A percentile compares a stretch with the other conserved stretches of the same genome.
These are phyloP conservation scores for Aspergillus udagawae DNA, from an alignment of 2,329 filamentous ascomycete species.

Conservation along the genomic window DNA sequence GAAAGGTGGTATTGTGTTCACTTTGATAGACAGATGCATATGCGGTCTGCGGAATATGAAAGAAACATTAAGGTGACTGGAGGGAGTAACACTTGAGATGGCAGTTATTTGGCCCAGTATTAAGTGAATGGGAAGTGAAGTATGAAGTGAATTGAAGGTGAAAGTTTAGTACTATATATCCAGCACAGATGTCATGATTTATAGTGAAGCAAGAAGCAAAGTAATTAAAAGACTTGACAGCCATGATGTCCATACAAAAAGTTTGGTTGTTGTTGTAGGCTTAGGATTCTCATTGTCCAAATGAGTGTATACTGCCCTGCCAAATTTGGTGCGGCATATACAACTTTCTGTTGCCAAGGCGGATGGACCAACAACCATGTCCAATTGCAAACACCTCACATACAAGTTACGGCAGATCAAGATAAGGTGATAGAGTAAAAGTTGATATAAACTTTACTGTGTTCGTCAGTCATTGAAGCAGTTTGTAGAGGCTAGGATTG, in stretches of 20 bases:
- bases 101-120: neutral
- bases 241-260: neutral
- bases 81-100: neutral
- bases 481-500: too few relatives aligned
- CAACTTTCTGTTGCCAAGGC: neutral
- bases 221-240: neutral
- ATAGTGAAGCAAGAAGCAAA: neutral
- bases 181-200: neutral
- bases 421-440: too few relatives aligned
- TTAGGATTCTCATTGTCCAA: neutral
- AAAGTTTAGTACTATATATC: neutral
- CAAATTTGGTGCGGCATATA: constrained; percentile 4
- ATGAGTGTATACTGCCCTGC: neutral
- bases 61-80: neutral
- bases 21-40: too few relatives aligned
- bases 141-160: neutral
- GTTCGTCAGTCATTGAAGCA: too few relatives aligned
- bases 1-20: too few relatives aligned
- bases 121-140: neutral
- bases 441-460: too few relatives aligned
- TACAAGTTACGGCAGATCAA: too few relatives aligned
- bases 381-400: neutral
- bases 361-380: neutral
- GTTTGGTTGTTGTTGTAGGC: neutral
- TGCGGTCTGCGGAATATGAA: too few relatives aligned